These are phyloP conservation scores for Ecytonucleospora hepatopenaei DNA, from an alignment of 371 early-diverging fungal species.

Conservation along the genomic window DNA sequence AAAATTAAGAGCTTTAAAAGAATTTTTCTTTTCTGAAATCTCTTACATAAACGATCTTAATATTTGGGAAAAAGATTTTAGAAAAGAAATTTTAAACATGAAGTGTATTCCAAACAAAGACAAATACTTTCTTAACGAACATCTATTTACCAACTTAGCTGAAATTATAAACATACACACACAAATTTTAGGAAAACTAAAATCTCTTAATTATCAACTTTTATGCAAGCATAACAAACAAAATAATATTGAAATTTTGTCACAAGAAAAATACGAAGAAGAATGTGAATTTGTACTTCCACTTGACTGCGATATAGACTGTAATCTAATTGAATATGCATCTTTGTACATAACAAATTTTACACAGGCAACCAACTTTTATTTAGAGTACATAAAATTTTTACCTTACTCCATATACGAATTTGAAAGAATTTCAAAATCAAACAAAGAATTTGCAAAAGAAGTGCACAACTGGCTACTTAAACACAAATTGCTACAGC, in stretches of 20 bases:
- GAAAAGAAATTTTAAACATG: constrained; percentile 28
- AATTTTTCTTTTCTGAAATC: constrained; percentile 43
- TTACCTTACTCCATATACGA: constrained; percentile 46
- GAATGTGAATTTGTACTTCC: constrained; percentile 7
- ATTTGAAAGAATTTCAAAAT: constrained; percentile 28
- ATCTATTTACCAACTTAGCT: constrained; percentile 37
- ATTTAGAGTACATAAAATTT: constrained; percentile 28
- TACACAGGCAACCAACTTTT: constrained; percentile 5
- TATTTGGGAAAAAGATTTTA: constrained; percentile 41
- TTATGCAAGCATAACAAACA: not conserved
- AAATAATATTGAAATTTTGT: not conserved
- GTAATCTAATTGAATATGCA: constrained; percentile 32
- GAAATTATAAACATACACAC: not conserved
- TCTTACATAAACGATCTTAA: constrained; percentile 38
- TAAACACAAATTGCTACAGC: constrained; percentile 29
- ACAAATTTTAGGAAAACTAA: not conserved
- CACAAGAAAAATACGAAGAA: not conserved
- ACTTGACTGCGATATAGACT: constrained; percentile 2
- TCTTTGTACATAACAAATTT: constrained; percentile 29
- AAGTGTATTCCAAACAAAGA: constrained; percentile 13
- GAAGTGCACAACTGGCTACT: constrained; percentile 35
- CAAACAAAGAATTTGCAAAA: constrained; percentile 40
- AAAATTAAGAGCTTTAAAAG: constrained; percentile 42
- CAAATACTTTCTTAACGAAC: constrained; percentile 35
- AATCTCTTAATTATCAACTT: not conserved